Percentiles rank a stretch among this genome's conserved stretches.
Conservation (phyloP, 208 protist species). For the Porcisia deanei region DNA sequence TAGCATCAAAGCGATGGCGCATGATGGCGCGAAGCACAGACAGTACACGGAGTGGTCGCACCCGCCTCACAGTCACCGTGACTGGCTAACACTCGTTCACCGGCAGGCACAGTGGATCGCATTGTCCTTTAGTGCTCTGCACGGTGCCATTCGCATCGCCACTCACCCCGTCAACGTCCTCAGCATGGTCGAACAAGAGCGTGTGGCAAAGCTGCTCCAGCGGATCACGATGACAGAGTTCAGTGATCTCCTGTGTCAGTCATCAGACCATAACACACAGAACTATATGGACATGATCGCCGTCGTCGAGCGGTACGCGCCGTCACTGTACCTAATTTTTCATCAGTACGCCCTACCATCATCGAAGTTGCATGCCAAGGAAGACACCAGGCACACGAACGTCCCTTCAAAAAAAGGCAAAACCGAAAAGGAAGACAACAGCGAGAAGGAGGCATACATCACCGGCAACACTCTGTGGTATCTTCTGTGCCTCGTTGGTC, state of each 20-base stretch:
- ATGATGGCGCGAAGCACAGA: constrained; percentile 26
- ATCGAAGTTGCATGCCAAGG: constrained; percentile 16
- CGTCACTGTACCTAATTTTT: constrained; percentile 54
- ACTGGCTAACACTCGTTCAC: constrained; percentile 48
- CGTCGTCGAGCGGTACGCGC: constrained; percentile 51
- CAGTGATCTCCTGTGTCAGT: constrained; percentile 54
- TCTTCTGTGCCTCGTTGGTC: constrained; percentile 53
- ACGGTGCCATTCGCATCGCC: constrained; percentile 49
- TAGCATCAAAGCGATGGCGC: background rate
- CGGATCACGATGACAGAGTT: constrained; percentile 51
- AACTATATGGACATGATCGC: constrained; percentile 57
- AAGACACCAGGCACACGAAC: background rate
- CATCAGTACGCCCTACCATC: constrained; percentile 44
- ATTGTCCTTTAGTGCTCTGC: constrained; percentile 70
- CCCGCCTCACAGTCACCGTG: constrained; percentile 54
- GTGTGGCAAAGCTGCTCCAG: constrained; percentile 37
- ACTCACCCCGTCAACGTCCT: constrained; percentile 25
- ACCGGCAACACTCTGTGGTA: constrained; percentile 60
- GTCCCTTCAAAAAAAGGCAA: background rate
- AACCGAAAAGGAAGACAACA: background rate
- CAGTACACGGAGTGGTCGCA: constrained; percentile 59
- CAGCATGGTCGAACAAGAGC: constrained; percentile 57
- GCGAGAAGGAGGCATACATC: constrained; percentile 27
- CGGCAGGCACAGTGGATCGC: constrained; percentile 76
- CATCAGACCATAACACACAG: constrained; percentile 28